Evolutionary conservation across 495 filamentous ascomycete genomes (phyloP), one percentile per base, ranked within the genome.

Genomic region (Aspergillus mulundensis): DNA sequence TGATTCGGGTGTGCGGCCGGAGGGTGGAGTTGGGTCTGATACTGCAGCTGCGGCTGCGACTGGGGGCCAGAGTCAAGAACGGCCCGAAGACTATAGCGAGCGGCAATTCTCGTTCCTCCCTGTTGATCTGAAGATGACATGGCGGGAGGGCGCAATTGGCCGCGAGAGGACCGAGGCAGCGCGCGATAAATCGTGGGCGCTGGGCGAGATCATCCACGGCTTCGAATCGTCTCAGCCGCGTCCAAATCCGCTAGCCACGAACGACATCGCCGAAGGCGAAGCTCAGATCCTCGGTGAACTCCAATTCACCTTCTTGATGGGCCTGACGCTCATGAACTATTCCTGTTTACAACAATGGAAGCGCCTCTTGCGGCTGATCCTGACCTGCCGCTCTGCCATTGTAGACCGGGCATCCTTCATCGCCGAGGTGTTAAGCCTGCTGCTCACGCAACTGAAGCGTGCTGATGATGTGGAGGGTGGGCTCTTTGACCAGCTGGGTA

Each of bases 311-410:
- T 97, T 94, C 70, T 62, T 97, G 5, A 89, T 87, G 66, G 85
- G 90, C 11, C 74, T 91, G 56, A 88, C 87, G 21, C 76, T 97
- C 41, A 87, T 87, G 67, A 97, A 95, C 65, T 81, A 85, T 59
- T 91, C 90, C 1, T 95, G 89, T 65, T 77, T 92, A 21, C 86
- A 92, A 61, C 91, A 96, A 59, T 98, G 92, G 92, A 89, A 87
- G 70, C 77, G 89, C 56, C 63, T 95, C 24, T 70, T 92, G 7
- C 77, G 77, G 34, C 72, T 96, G 30, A 70, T 91, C 1, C 75
- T 97, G 47, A 91, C 87, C 0, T 86, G 85, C 54, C 81, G 78
- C 50, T 58, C 53, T 40, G 84, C 91, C 0, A 79, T 86, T 5
- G 61, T 73, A 19, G 72, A 78, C 1, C 73, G 74, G 2, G 79